Evolutionary conservation across 2,329 filamentous ascomycete species (phyloP), one percentile per base, ranked within the genome.

Genomic region (Metarhizium robertsii): DNA sequence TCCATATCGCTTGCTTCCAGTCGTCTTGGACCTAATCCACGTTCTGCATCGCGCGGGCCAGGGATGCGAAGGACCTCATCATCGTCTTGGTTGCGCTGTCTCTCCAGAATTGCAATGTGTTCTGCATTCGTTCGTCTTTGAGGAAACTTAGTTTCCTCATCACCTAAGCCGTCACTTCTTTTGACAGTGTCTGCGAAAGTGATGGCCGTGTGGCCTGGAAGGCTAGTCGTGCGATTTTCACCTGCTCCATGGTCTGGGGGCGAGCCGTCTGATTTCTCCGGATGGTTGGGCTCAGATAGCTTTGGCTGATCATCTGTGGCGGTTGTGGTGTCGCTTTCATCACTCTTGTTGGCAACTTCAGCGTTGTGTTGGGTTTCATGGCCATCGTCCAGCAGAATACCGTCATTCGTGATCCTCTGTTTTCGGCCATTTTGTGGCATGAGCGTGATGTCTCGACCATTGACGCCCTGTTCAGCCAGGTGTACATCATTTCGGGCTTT

Each of bases 21-120:
- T 34, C 77, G 74, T 55, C 76, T 74, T 2, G 92, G 92, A 10
- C 85, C 76, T 58, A 90, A 79, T 30, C 92, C 94, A 52, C 84
- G 83, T 63, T 99, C 94, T 51, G 87, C 92, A 66, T 97, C 94
- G 62, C 92, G 79, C 1, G 94, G 94, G 20, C 92, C 92, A 0
- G 94, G 94, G 63, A 99, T 97, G 45, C 90, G 86, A 47, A 97
- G 74, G 0, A 91, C 84, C 38, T 85, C 84, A 48, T 84, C 84
- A 48, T 84, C 86, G 55, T 88, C 85, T 59, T 84, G 83, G 55
- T 89, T 86, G 42, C 91, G 83, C 68, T 96, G 92, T 36, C 87
- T 86, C 68, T 96, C 84, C 14, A 96, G 69, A 64, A 97, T 94
- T 6, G 88, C 88, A 64, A 96, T 95, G 65, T 95, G 90, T 58